Evolutionary conservation across 768 basidiomycete genomes (phyloP), one percentile per base, ranked within the genome.

Genomic region (Leccinellum luteum): DNA sequence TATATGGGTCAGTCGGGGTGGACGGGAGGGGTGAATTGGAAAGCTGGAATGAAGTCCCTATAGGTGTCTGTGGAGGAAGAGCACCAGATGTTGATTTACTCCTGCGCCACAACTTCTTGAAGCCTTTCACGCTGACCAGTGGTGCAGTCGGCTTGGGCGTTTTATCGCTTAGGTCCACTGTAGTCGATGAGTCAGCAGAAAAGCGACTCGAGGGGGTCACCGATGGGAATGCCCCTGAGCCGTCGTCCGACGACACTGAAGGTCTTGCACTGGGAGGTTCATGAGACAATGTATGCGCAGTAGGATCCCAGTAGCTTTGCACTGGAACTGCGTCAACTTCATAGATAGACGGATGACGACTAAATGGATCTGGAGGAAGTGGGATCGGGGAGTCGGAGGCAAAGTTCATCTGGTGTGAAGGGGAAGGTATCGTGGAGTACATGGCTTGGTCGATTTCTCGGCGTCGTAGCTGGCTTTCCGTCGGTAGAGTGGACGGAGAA

Each of bases 351-450:
- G 89, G 78, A 64, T 81, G 86, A 27, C 89, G 81, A 12, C 86
- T 85, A 65, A 92, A 92, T 27, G 90, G 90, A 73, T 92, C 90
- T 8, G 90, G 88, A 10, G 89, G 89, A n/a, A 91, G 75, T 38
- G 91, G 91, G 55, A 92, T 88, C 21, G 88, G 86, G 2, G 85
- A 85, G 43, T 77, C 78, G 9, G 74, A 59, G 30, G 62, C 47
- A 64, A 58, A 35, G 55, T 67, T 53, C 58, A 63, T 47, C 52
- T 67, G 64, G 54, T 32, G 61, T 30, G 67, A 62, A 54, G 69
- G 60, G 25, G 73, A 62, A 19, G 72, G 67, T 27, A 72, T 68
- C 44, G 74, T 66, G 23, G 80, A 77, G 68, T 84, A 87, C 19
- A 75, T 65, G 13, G 67, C 69, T 28, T 79, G 75, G 52, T 84